Base-by-base conservation (phyloP, 768 basidiomycete species). In the Kwoniella sp. region DNA sequence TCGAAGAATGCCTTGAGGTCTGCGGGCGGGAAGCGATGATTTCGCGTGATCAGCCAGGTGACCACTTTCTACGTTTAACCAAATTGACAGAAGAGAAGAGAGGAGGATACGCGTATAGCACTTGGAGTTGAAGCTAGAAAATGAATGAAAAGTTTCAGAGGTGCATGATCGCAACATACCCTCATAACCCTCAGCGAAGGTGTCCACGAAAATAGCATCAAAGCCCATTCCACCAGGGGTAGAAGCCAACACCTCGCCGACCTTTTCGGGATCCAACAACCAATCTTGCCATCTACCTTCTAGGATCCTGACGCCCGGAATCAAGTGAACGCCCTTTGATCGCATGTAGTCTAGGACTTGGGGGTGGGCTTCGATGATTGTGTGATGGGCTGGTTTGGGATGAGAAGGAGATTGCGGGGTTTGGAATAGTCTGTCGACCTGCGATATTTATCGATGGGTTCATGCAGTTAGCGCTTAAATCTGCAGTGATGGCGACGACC, bases 271-370 rank as follows among this genome's bases (percentile, higher is more conserved):
- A 29, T 68, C 68, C 25, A 69, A 54, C 25, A 82, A 59, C 71
- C 75, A 88, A 68, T 95, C 91, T 82, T 97, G 94, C 96, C 96
- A 99, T 78, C 88, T 89, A 1, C 92, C 92, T 79, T 91, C 89
- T 17, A 94, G 82, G 59, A 97, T 86, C 52, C 83, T 85, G 46
- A 97, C 90, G 6, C 88, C 88, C 0, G 85, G 82, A 76, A 87
- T 89, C 26, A 86, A 83, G 73, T 90, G 86, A 89, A 95, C 96
- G 0, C 93, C 83, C 80, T 82, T 71, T 27, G 83, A 81, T 65
- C 84, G 85, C 87, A 96, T 92, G 70, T 90, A 84, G 53, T 83
- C 80, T n/a, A 97, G 84, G 2, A 98, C 93, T 73, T 93, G 90
- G 0, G 89, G 89, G 75, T 99, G 96, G 1, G 95, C 88, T 80